A percentile compares a stretch with the other conserved stretches of the same genome.
phyloP scores from a whole-genome alignment of 1,284 basidiomycete species.

The Fomitiporia mediterranea region DNA sequence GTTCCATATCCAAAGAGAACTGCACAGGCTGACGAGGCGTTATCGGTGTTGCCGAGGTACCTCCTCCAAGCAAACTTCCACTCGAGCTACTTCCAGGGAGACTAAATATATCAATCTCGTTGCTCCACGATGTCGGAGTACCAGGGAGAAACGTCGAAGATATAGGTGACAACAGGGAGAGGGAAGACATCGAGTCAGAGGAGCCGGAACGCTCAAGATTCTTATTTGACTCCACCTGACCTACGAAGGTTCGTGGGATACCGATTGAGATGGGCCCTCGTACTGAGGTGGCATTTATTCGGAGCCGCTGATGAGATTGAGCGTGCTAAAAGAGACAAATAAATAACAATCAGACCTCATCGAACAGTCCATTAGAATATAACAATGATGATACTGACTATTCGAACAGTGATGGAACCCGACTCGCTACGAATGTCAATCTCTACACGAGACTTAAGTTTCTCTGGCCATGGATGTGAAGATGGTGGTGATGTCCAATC shows the following conservation, averaged over 20 bases:
- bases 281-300: conserved; percentile 8
- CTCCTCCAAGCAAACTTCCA: not conserved
- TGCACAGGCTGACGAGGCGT: conserved; percentile 9
- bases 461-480: not conserved
- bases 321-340: conserved; percentile 10
- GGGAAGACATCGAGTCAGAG: not conserved
- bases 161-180: not conserved
- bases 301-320: conserved; percentile 13
- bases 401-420: conserved; percentile 9
- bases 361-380: not conserved
- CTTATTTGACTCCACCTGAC: conserved; percentile 4
- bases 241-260: conserved; percentile 15
- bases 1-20: conserved; percentile 10
- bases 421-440: conserved; percentile 9
- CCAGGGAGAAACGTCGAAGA: not conserved
- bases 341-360: no score
- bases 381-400: conserved; percentile 5
- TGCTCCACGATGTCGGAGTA: no score
- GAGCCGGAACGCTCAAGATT: not conserved
- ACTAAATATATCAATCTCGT: no score
- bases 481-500: conserved; percentile 12
- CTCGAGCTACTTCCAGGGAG: no score
- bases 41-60: not conserved
- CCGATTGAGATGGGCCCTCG: conserved; percentile 12
- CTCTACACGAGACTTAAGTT: not conserved